phyloP scores from a whole-genome alignment of 164 flowering plant genomes.

The Chimonanthus praecox region DNA sequence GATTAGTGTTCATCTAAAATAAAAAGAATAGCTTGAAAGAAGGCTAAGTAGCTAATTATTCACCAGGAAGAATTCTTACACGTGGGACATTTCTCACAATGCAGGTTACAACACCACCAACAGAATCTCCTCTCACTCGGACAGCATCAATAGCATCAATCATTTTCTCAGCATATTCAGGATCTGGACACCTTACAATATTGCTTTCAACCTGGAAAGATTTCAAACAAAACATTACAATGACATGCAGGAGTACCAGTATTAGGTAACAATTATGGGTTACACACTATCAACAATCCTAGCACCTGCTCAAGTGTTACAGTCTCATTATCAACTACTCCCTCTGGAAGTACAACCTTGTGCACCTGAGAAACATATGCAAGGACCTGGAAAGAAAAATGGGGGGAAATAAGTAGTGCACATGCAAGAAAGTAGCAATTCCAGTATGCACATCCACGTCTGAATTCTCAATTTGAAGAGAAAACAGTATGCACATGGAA shows the following conservation, averaged over 20 bases:
- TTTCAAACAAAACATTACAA: neutral
- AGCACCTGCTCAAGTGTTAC: conserved; percentile 77
- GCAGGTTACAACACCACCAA: conserved; percentile 97
- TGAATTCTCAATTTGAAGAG: neutral
- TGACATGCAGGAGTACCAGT: neutral
- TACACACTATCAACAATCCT: neutral
- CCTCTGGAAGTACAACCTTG: conserved; percentile 81
- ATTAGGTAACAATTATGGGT: neutral
- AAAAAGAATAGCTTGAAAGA: neutral
- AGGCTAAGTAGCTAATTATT: neutral
- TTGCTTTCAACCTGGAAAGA: conserved; percentile 77
- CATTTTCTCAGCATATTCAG: conserved; percentile 96
- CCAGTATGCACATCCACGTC: neutral
- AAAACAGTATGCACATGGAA: neutral
- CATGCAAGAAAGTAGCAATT: neutral
- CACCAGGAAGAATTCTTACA: conserved; percentile 36
- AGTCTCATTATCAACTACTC: conserved; percentile 57
- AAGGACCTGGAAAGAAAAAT: conserved; percentile 47
- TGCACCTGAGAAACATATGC: conserved; percentile 97
- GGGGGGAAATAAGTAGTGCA: neutral
- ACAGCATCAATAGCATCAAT: conserved; percentile 90
- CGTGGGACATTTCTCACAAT: conserved; percentile 84
- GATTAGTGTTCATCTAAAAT: too few relatives aligned
- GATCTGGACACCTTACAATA: conserved; percentile 90
- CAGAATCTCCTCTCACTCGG: conserved; percentile 84